Conservation (phyloP, 495 filamentous ascomycete genomes). For the Staphylotrichum longicolle region DNA sequence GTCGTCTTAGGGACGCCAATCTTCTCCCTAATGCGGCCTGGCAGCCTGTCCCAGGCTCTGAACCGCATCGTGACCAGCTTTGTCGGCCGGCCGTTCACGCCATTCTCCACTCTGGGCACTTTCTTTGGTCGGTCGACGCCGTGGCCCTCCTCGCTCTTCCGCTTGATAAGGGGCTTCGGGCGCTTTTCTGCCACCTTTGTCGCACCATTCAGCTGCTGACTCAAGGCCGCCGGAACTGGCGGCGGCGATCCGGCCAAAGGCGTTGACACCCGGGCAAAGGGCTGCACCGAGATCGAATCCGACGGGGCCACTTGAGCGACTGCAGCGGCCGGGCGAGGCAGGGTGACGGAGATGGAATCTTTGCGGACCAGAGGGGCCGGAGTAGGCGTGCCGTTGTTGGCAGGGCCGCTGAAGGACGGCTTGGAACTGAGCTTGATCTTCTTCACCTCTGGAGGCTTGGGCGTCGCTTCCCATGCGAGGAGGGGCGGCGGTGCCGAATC, state of each 20-base stretch:
- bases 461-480: slow-evolving; percentile 25
- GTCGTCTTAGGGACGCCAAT: slow-evolving; percentile 6
- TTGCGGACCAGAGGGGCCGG: slow-evolving; percentile 23
- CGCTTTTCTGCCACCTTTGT: slow-evolving; percentile 22
- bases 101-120: slow-evolving; percentile 34
- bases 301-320: slow-evolving; percentile 10
- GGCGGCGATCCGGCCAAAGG: slow-evolving; percentile 20
- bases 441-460: slow-evolving; percentile 32
- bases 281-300: slow-evolving; percentile 33
- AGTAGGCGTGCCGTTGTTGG: slow-evolving; percentile 21
- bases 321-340: slow-evolving; percentile 19
- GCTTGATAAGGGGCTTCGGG: slow-evolving; percentile 33
- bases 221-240: neutral
- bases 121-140: slow-evolving; percentile 39
- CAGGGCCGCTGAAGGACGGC: slow-evolving; percentile 28
- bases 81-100: slow-evolving; percentile 21
- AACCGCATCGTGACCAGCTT: slow-evolving; percentile 29
- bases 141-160: slow-evolving; percentile 35
- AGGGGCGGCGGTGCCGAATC: slow-evolving; percentile 22
- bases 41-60: slow-evolving; percentile 23
- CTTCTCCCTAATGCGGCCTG: slow-evolving; percentile 5
- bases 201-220: slow-evolving; percentile 12
- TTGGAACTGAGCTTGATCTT: slow-evolving; percentile 35
- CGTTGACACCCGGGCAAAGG: slow-evolving; percentile 19
- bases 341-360: slow-evolving; percentile 32